Base-by-base conservation (phyloP, 768 basidiomycete species). In the Tulasnella calospora region DNA sequence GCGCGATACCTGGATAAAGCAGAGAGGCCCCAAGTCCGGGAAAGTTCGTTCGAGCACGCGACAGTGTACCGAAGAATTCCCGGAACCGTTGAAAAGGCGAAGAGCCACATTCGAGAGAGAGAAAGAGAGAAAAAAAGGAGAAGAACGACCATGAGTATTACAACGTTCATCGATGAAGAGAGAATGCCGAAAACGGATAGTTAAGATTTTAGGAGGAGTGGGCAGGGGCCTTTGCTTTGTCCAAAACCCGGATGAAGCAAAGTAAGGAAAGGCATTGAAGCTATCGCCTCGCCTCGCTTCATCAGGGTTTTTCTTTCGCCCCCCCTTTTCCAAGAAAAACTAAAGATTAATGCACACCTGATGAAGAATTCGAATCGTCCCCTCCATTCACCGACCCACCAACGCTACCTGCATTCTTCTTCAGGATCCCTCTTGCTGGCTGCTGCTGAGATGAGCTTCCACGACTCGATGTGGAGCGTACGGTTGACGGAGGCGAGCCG, bases 341-440 rank as follows among this genome's bases (percentile, higher is more conserved):
- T 46, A 40, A 75, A 61, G 30, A 38, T 69, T 13, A 76, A 57
- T 76, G 75, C 75, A 76, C 75, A 76, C 75, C 75, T 76, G 75
- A 76, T 38, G 38, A 46, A 61, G 44, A 44, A 47, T 23, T 55
- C 73, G 44, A 47, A 44, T 44, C 51, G 21, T 55, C 73, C 33
- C 73, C 73, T 35, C 73, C 73, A 44, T 47, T 55, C 73, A 51
- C 57, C 33, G 57, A 51, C 40, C 51, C 75, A 40, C 51, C 61
- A 55, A 46, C 40, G 36, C 75, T 55, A 69, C 75, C 57, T 36
- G 44, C 38, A 47, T 44, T 55, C 57, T 76, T 76, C 75, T 76
- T 76, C 41, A 76, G 19, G 30, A 76, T 76, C 35, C 75, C 61
- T 44, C 57, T 76, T 55, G 47, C 75, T n/a, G 75, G 75, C 55